These are phyloP conservation scores for Cyclanthera cordifolia DNA, from an alignment of 306 rosid species.

Conservation along the genomic window DNA sequence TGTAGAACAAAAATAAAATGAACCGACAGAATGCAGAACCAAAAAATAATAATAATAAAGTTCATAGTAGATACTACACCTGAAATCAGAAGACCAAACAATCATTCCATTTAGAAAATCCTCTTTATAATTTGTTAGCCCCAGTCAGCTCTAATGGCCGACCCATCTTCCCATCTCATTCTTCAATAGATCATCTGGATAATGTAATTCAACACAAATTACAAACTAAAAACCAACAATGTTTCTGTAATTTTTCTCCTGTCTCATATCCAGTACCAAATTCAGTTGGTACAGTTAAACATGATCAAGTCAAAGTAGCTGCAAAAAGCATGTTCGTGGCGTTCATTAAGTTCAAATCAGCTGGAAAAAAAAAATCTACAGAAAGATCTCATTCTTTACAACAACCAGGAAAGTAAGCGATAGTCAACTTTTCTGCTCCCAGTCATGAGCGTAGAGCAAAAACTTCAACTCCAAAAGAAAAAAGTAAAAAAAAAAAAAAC, in stretches of 20 bases:
- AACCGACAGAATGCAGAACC: too few species aligned
- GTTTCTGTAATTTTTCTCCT: too few species aligned
- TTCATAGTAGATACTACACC: neutral
- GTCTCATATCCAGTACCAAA: neutral
- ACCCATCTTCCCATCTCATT: neutral
- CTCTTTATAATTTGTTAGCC: too few species aligned
- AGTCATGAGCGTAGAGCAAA: neutral
- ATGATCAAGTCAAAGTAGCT: neutral
- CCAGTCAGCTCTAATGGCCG: too few species aligned
- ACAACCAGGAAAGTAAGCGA: slow-evolving; percentile 1
- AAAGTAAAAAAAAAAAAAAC: neutral
- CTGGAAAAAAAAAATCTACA: slow-evolving; percentile 6
- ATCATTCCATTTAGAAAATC: neutral
- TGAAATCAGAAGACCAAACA: neutral
- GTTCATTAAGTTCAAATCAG: neutral
- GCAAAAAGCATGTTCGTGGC: neutral
- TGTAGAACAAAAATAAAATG: neutral
- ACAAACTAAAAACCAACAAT: neutral
- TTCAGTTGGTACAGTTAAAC: neutral
- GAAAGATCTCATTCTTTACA: neutral
- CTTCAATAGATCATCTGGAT: neutral
- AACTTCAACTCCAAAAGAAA: neutral
- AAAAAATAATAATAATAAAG: neutral
- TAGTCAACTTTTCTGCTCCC: neutral
- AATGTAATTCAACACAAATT: neutral